Evolutionary conservation across 768 basidiomycete species (phyloP).

Genomic region (Cystoderma amianthinum): DNA sequence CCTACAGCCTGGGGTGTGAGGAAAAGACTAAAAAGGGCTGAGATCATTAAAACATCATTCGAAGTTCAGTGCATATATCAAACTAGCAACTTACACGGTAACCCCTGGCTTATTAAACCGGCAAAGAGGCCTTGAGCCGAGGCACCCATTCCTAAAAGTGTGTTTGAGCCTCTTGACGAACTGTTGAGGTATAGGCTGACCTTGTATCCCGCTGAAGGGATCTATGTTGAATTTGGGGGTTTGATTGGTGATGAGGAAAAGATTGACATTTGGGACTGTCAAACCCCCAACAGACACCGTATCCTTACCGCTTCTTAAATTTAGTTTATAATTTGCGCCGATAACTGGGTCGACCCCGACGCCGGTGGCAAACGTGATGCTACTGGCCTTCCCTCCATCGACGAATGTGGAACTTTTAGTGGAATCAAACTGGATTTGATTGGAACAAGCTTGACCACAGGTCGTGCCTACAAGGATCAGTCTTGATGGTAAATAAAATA

Average conservation of each 20-base stretch:
- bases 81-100: conserved; percentile 32
- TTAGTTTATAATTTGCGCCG: conserved; percentile 37
- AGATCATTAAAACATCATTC: conserved; percentile 2
- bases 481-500: neutral
- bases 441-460: conserved; percentile 34
- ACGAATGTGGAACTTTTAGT: conserved; percentile 45
- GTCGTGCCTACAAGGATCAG: conserved; percentile 28
- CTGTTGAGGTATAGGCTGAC: conserved; percentile 12
- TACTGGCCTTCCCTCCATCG: conserved; percentile 29
- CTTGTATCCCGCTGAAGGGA: conserved; percentile 52
- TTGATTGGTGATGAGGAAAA: conserved; percentile 49
- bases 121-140: conserved; percentile 44
- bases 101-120: conserved; percentile 35
- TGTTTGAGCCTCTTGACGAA: no score
- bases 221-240: conserved; percentile 44
- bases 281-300: conserved; percentile 44
- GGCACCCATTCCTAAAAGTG: conserved; percentile 38
- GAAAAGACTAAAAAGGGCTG: conserved; percentile 43
- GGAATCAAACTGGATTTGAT: conserved; percentile 40
- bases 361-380: conserved; percentile 48
- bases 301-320: conserved; percentile 36
- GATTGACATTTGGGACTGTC: conserved; percentile 22
- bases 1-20: conserved; percentile 40
- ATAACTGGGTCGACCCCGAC: conserved; percentile 49
- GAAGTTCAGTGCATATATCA: neutral